phyloP scores from a whole-genome alignment of 164 flowering plant species.

The Stephania japonica region DNA sequence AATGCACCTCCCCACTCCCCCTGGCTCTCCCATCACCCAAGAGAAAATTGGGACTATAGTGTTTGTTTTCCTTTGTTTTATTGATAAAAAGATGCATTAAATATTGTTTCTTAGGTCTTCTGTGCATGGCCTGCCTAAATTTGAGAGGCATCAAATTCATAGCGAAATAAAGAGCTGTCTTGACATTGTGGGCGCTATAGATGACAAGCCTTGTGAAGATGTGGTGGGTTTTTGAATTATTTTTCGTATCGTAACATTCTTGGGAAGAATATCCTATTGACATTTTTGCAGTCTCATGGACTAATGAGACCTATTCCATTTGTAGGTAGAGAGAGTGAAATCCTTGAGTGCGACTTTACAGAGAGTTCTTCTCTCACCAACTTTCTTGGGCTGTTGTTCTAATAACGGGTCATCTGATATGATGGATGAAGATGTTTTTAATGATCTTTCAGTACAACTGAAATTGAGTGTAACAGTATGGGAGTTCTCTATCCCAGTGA shows the following conservation, averaged over 20 bases:
- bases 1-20: background rate
- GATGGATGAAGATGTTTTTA: slow-evolving; percentile 85
- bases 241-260: background rate
- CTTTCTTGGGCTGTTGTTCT: slow-evolving; percentile 57
- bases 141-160: slow-evolving; percentile 54
- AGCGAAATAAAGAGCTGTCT: slow-evolving; percentile 57
- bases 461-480: slow-evolving; percentile 83
- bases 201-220: slow-evolving; percentile 51
- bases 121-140: slow-evolving; percentile 37
- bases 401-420: slow-evolving; percentile 68
- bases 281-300: background rate
- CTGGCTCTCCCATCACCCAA: too few species aligned
- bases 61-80: background rate
- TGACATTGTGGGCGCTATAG: slow-evolving; percentile 55
- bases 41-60: background rate
- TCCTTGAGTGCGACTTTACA: slow-evolving; percentile 58
- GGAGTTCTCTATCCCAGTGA: slow-evolving; percentile 77
- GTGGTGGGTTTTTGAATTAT: slow-evolving; percentile 40
- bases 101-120: slow-evolving; percentile 42
- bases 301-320: slow-evolving; percentile 13
- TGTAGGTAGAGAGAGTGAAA: slow-evolving; percentile 68
- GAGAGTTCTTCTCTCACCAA: slow-evolving; percentile 55
- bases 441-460: slow-evolving; percentile 59
- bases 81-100: background rate
- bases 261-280: background rate